Conservation (phyloP, 148 eudicot species). For the Heliosperma pusillum region DNA sequence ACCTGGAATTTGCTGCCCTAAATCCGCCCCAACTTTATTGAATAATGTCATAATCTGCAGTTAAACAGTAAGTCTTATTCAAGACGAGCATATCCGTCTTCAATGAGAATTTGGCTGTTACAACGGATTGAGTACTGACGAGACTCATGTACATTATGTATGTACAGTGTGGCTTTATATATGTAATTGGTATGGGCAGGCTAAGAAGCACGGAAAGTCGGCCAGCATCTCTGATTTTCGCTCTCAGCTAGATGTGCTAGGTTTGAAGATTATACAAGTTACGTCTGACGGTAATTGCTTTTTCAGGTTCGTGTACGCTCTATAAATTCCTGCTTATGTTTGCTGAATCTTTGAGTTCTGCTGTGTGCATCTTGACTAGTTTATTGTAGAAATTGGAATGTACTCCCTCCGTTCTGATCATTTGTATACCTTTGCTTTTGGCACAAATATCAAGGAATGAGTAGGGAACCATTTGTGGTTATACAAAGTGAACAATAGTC, state of each 20-base stretch:
- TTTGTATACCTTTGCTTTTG: too few relatives aligned
- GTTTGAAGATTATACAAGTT: slow-evolving; percentile 75
- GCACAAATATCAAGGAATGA: too few relatives aligned
- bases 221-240: slow-evolving; percentile 56
- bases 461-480: too few relatives aligned
- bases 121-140: background rate
- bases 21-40: background rate
- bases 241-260: slow-evolving; percentile 76
- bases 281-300: slow-evolving; percentile 95
- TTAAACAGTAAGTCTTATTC: too few relatives aligned
- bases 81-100: too few relatives aligned
- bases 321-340: slow-evolving; percentile 9
- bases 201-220: slow-evolving; percentile 65
- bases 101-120: background rate
- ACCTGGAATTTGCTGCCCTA: background rate
- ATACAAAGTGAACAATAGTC: too few relatives aligned
- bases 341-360: background rate
- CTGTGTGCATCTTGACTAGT: background rate
- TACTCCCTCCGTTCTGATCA: too few relatives aligned
- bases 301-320: slow-evolving; percentile 69
- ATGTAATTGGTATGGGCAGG: slow-evolving; percentile 33
- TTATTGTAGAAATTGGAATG: background rate
- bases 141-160: background rate
- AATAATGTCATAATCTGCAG: background rate
- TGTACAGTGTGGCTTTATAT: background rate